Percentiles rank a stretch among this genome's conserved stretches.
These are phyloP conservation scores for Zalerion maritima DNA, from an alignment of 495 filamentous ascomycete species.

Conservation along the genomic window DNA sequence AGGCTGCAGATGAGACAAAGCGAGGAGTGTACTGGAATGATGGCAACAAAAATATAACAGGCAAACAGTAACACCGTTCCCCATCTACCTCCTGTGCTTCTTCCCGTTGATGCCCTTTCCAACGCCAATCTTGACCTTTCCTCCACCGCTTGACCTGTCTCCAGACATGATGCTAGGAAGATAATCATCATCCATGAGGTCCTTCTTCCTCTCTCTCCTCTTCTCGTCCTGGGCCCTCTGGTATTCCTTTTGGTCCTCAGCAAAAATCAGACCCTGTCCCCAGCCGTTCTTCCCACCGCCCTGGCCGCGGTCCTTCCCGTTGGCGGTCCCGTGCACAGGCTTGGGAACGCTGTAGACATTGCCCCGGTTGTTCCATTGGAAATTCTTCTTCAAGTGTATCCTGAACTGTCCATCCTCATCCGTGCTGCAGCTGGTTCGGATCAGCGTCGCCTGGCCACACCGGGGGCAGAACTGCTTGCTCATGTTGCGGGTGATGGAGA, in stretches of 20 bases:
- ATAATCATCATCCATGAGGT: constrained; percentile 92
- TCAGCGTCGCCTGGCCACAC: constrained; percentile 78
- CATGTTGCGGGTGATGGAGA: constrained; percentile 71
- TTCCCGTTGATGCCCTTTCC: constrained; percentile 76
- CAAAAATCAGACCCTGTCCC: constrained; percentile 65
- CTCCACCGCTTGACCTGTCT: constrained; percentile 44
- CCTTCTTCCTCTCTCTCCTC: constrained; percentile 52
- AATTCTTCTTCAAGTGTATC: constrained; percentile 84
- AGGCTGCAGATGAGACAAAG: too few relatives aligned
- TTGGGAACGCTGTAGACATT: constrained; percentile 86
- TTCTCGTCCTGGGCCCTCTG: constrained; percentile 44
- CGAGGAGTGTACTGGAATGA: too few relatives aligned
- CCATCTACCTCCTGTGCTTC: too few relatives aligned
- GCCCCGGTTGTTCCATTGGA: constrained; percentile 89
- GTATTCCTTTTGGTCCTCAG: constrained; percentile 97
- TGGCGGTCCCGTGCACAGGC: constrained; percentile 64
- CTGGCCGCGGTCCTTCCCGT: constrained; percentile 47
- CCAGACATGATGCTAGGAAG: constrained; percentile 77
- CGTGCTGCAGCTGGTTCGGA: constrained; percentile 73
- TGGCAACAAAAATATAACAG: too few relatives aligned
- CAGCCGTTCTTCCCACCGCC: constrained; percentile 80
- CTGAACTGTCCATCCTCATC: constrained; percentile 66
- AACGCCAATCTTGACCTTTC: constrained; percentile 66
- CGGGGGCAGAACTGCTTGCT: constrained; percentile 83
- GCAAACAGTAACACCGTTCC: too few relatives aligned